These are phyloP conservation scores for Macrotyloma uniflorum DNA, from an alignment of 306 rosid genomes.

Conservation along the genomic window DNA sequence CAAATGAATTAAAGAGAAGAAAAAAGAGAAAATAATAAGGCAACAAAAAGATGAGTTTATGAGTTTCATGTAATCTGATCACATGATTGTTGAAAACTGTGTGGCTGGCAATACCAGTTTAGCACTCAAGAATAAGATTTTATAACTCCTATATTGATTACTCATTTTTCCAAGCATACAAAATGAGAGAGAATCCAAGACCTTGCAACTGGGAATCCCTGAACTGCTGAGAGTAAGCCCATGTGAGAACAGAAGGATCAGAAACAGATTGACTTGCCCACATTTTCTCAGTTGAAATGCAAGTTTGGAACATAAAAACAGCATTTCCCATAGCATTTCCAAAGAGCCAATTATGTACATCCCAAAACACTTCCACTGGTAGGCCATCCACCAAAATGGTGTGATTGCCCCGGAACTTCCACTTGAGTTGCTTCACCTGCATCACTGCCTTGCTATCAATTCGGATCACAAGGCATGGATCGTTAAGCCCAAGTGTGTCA, in stretches of 20 bases:
- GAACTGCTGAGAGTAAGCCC: conserved; percentile 66
- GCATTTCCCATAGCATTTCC: conserved; percentile 74
- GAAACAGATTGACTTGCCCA: conserved; percentile 47
- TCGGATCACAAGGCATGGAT: conserved; percentile 76
- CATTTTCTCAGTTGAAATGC: conserved; percentile 58
- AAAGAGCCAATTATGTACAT: conserved; percentile 93
- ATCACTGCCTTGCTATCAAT: conserved; percentile 77
- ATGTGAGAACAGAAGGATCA: conserved; percentile 53
- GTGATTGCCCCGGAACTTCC: conserved; percentile 89
- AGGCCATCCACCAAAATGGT: conserved; percentile 82
- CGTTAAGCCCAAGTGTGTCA: conserved; percentile 62
- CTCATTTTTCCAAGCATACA: conserved; percentile 93
- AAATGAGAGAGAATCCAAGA: conserved; percentile 75
- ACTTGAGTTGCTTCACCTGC: conserved; percentile 80
- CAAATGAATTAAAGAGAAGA: conserved; percentile 5
- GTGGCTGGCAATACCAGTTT: conserved; percentile 21
- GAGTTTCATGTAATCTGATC: conserved; percentile 38
- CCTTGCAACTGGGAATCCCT: conserved; percentile 66
- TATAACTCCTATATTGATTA: conserved; percentile 35
- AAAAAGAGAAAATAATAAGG: background rate
- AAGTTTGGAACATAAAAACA: conserved; percentile 88
- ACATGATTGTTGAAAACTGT: conserved; percentile 37
- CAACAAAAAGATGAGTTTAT: conserved; percentile 3
- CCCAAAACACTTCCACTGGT: conserved; percentile 88
- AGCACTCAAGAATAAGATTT: conserved; percentile 32